Conservation (phyloP, 116 monocot genomes). For the Dioscorea cayenensis region DNA sequence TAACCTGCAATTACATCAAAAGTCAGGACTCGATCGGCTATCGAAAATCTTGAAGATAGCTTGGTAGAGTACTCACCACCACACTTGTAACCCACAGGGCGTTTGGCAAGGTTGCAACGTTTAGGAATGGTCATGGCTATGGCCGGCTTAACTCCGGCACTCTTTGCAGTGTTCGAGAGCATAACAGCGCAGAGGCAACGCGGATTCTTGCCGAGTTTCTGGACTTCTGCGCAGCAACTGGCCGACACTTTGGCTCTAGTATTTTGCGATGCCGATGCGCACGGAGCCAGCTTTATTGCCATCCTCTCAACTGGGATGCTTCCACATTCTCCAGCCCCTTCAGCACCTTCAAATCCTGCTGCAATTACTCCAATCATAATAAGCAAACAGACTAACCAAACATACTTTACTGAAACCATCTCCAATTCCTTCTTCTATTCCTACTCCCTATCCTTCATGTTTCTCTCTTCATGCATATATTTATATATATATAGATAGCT, state of each 20-base stretch:
- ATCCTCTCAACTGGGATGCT: conserved; percentile 5
- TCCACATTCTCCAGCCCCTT: conserved; percentile 34
- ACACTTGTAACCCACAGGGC: conserved; percentile 35
- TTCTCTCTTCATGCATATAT: background rate
- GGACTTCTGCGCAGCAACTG: conserved; percentile 3
- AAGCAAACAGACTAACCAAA: background rate
- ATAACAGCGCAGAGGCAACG: conserved; percentile 28
- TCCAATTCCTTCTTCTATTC: background rate
- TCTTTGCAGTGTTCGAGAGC: conserved; percentile 22
- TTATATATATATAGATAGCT: no score
- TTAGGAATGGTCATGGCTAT: conserved; percentile 28
- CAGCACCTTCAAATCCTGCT: background rate
- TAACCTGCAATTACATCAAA: conserved; percentile 3
- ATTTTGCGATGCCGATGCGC: conserved; percentile 17
- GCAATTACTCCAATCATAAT: background rate
- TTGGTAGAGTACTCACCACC: conserved; percentile 4
- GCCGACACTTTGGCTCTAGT: conserved; percentile 3
- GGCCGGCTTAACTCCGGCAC: conserved; percentile 12
- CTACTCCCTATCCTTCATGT: background rate
- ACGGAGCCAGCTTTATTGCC: conserved; percentile 30
- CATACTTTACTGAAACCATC: background rate
- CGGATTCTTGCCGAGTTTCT: conserved; percentile 7
- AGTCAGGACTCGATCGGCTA: background rate
- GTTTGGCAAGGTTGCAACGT: conserved; percentile 20
- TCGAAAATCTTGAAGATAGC: no score